phyloP scores from a whole-genome alignment of 2,329 filamentous ascomycete species.

The Hypoxylon sp. region DNA sequence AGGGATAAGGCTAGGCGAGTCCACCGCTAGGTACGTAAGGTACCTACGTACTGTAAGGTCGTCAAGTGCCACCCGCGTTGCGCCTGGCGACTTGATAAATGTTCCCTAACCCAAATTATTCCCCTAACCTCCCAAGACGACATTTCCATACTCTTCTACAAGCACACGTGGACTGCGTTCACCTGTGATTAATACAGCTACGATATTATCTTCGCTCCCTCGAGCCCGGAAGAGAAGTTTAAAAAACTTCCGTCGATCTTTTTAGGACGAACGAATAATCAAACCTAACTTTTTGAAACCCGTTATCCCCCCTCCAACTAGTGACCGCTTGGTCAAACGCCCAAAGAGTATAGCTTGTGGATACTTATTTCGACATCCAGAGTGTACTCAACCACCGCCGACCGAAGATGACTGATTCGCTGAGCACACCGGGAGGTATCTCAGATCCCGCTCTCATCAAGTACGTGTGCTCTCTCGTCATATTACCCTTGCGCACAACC shows the following conservation, averaged over 20 bases:
- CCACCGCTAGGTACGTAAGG: constrained; percentile 31
- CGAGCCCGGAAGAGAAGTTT: constrained; percentile 18
- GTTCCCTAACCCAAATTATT: constrained; percentile 40
- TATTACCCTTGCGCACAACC: constrained; percentile 38
- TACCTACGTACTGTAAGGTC: constrained; percentile 37
- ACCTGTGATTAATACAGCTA: constrained; percentile 32
- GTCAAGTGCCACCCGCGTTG: constrained; percentile 43
- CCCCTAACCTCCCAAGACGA: constrained; percentile 21
- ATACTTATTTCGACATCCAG: constrained; percentile 34
- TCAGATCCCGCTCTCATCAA: constrained; percentile 77
- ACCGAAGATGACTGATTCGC: constrained; percentile 52
- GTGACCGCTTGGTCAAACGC: constrained; percentile 19
- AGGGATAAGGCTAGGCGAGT: constrained; percentile 29
- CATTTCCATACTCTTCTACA: constrained; percentile 22
- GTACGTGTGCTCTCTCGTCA: constrained; percentile 59
- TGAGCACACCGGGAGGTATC: constrained; percentile 70
- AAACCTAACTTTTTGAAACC: constrained; percentile 26
- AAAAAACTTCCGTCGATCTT: constrained; percentile 18
- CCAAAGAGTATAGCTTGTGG: constrained; percentile 30
- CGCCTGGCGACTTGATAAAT: constrained; percentile 41
- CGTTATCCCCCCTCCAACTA: constrained; percentile 20
- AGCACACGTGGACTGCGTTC: constrained; percentile 40
- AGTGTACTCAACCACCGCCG: constrained; percentile 20
- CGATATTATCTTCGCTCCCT: constrained; percentile 1
- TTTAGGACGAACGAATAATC: constrained; percentile 14